Evolutionary conservation across 352 stramenopile genomes (phyloP).

Genomic region (Phytophthora citricola): DNA sequence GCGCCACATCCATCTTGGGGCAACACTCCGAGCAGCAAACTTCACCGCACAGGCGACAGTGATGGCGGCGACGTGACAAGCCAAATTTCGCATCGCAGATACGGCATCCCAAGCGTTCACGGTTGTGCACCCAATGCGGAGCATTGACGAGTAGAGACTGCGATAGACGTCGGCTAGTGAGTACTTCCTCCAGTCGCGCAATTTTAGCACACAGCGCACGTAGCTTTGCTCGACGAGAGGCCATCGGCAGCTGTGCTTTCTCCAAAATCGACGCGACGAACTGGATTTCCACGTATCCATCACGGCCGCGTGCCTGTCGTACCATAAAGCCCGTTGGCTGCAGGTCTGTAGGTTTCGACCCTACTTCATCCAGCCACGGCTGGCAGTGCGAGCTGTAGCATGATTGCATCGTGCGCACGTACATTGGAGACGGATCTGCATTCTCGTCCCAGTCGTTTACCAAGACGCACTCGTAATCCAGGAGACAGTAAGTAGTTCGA

Average conservation of each 20-base stretch:
- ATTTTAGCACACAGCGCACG: slow-evolving; percentile 62
- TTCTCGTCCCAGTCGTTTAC: slow-evolving; percentile 79
- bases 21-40: slow-evolving; percentile 81
- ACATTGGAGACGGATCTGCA: slow-evolving; percentile 60
- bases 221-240: slow-evolving; percentile 62
- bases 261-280: slow-evolving; percentile 81
- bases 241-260: slow-evolving; percentile 66
- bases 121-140: slow-evolving; percentile 75
- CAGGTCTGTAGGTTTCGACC: slow-evolving; percentile 51
- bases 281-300: slow-evolving; percentile 75
- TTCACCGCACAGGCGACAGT: slow-evolving; percentile 81
- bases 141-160: slow-evolving; percentile 72
- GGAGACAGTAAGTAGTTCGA: slow-evolving; percentile 65
- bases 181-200: slow-evolving; percentile 67
- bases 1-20: slow-evolving; percentile 82
- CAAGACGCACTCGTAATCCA: slow-evolving; percentile 82
- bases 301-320: slow-evolving; percentile 48
- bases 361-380: slow-evolving; percentile 70
- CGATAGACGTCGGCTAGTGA: slow-evolving; percentile 75
- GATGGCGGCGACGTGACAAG: slow-evolving; percentile 75
- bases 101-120: slow-evolving; percentile 61
- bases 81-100: slow-evolving; percentile 73
- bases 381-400: slow-evolving; percentile 68
- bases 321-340: slow-evolving; percentile 84
- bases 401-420: slow-evolving; percentile 73